Evolutionary conservation across 2,329 filamentous ascomycete genomes (phyloP), one percentile per base, ranked within the genome.

Genomic region (Colletotrichum tanaceti): DNA sequence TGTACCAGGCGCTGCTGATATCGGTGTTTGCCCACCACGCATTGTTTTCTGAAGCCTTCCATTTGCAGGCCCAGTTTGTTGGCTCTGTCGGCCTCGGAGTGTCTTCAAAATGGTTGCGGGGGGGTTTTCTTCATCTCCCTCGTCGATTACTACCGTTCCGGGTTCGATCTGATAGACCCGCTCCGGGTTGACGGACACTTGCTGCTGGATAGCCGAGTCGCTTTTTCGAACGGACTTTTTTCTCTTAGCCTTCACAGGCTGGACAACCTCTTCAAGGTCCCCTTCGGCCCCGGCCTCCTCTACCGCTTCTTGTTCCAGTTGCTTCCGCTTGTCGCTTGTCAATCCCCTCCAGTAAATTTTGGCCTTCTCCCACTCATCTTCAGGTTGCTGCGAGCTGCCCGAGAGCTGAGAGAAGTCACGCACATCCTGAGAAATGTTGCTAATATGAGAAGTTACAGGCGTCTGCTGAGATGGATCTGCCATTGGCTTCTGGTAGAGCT

Each of bases 321-420:
- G 86, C 7, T 86, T 86, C 50, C 89, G 86, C 74, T 90, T 88
- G 39, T 91, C 86, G 1, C 83, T 81, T 9, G 86, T 89, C 7
- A 93, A 78, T 59, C 87, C 87, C 70, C 85, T 89, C 91, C 91
- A 93, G 73, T 91, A 93, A 0, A 86, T 81, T 73, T 91, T 91
- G 18, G 90, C 87, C 61, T 86, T 84, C 70, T 89, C 87, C 92
- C 91, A 93, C 63, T 91, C 87, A 69, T 83, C 80, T n/a, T 66
- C 66, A 58, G 72, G 57, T 20, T 52, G 50, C 3, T 58, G 60
- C 10, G 22, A 13, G 11, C 43, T 13, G 24, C 32, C 18, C 10
- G 47, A 39, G 2, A 39, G 2, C n/a, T 50, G 24, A 7, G 44
- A 20, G 9, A 35, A 24, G 5, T 18, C 41, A 4, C n/a, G n/a